phyloP scores from a whole-genome alignment of 2,329 filamentous ascomycete genomes.

The Aspergillus awamori region DNA sequence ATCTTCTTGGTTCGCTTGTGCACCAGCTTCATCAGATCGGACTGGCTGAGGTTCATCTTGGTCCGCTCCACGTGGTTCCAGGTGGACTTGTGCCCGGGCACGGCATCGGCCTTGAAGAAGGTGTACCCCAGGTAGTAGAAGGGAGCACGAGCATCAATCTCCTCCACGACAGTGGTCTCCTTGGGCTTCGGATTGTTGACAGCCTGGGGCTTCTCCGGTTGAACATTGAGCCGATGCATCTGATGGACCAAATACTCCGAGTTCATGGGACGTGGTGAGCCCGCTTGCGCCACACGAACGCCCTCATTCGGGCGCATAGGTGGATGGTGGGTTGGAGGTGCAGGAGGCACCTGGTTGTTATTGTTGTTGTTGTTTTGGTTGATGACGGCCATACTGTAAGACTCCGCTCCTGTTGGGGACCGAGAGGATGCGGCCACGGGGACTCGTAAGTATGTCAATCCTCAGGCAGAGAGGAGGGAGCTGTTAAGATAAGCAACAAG shows the following conservation, averaged over 20 bases:
- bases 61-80: slow-evolving; percentile 36
- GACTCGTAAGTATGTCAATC: background rate
- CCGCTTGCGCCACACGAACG: slow-evolving; percentile 19
- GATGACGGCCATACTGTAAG: slow-evolving; percentile 21
- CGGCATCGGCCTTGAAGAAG: slow-evolving; percentile 37
- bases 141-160: slow-evolving; percentile 17
- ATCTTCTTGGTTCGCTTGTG: slow-evolving; percentile 34
- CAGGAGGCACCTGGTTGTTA: slow-evolving; percentile 16
- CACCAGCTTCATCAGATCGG: slow-evolving; percentile 34
- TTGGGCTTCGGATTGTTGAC: slow-evolving; percentile 6
- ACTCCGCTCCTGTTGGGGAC: background rate
- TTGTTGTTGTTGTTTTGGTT: slow-evolving; percentile 18
- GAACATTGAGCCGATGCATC: slow-evolving; percentile 24
- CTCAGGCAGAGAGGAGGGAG: background rate
- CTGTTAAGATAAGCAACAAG: background rate
- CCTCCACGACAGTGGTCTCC: slow-evolving; percentile 8
- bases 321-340: slow-evolving; percentile 21
- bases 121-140: slow-evolving; percentile 38
- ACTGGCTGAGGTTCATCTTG: slow-evolving; percentile 36
- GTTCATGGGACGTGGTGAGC: slow-evolving; percentile 9
- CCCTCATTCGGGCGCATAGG: slow-evolving; percentile 17
- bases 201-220: slow-evolving; percentile 10
- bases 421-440: background rate
- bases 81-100: slow-evolving; percentile 31
- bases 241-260: slow-evolving; percentile 20